Percentiles rank a stretch among this genome's conserved stretches.
Evolutionary conservation across 2,329 filamentous ascomycete species (phyloP).

Genomic region (Rachicladosporium sp.): DNA sequence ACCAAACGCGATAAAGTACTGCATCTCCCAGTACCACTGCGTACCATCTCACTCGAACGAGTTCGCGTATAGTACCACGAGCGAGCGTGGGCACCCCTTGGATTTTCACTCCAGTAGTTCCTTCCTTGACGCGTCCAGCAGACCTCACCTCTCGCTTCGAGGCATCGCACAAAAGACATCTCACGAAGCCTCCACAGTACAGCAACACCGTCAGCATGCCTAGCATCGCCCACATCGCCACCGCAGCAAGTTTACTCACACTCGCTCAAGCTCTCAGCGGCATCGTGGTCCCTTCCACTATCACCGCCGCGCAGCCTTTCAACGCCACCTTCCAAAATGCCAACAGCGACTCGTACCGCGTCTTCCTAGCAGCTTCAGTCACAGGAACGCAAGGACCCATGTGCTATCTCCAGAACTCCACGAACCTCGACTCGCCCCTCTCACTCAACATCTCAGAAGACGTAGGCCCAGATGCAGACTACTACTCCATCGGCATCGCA

Average conservation of each 20-base stretch:
- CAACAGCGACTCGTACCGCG: slow-evolving; percentile 18
- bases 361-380: slow-evolving; percentile 23
- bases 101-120: too few relatives aligned
- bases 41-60: too few relatives aligned
- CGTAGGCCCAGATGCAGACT: slow-evolving; percentile 14
- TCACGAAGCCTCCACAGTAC: neutral
- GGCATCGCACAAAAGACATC: too few relatives aligned
- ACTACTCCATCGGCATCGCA: slow-evolving; percentile 20
- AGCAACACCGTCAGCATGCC: neutral
- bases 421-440: slow-evolving; percentile 1
- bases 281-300: slow-evolving; percentile 14
- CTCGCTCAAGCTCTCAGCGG: slow-evolving; percentile 12
- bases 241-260: neutral
- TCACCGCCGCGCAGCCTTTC: slow-evolving; percentile 16
- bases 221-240: neutral
- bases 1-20: too few relatives aligned
- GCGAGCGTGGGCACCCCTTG: too few relatives aligned
- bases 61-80: too few relatives aligned
- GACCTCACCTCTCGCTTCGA: too few relatives aligned
- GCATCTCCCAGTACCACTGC: too few relatives aligned
- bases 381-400: slow-evolving; percentile 21
- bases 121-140: too few relatives aligned
- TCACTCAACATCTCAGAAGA: slow-evolving; percentile 13
- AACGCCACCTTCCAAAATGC: slow-evolving; percentile 22
- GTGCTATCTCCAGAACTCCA: slow-evolving; percentile 8